phyloP scores from a whole-genome alignment of 768 basidiomycete species.

The Sporobolomyces phaffii region DNA sequence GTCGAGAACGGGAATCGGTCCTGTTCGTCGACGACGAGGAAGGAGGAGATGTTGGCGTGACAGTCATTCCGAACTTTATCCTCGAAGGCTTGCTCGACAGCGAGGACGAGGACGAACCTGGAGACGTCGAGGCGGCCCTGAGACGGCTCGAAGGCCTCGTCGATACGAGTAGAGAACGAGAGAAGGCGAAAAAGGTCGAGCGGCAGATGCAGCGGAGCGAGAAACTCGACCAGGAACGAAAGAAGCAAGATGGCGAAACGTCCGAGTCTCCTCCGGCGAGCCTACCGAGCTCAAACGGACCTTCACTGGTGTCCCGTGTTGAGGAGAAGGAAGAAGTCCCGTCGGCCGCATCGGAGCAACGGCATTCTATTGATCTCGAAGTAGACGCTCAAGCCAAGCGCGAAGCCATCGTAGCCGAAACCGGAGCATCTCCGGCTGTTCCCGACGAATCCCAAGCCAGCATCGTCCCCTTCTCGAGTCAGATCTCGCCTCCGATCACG shows the following conservation, averaged over 20 bases:
- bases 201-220: slow-evolving; percentile 38
- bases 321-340: neutral
- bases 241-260: neutral
- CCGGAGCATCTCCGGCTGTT: no score
- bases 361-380: no score
- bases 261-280: neutral
- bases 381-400: no score
- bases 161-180: slow-evolving; percentile 58
- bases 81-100: slow-evolving; percentile 47
- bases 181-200: slow-evolving; percentile 38
- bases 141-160: slow-evolving; percentile 77
- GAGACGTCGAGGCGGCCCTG: slow-evolving; percentile 77
- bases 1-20: slow-evolving; percentile 22
- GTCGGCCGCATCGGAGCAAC: no score
- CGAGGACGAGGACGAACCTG: slow-evolving; percentile 59
- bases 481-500: neutral
- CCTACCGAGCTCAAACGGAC: neutral
- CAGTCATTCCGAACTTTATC: slow-evolving; percentile 56
- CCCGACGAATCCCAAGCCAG: no score
- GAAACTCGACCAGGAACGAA: slow-evolving; percentile 3
- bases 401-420: no score
- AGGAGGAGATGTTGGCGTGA: slow-evolving; percentile 2
- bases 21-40: slow-evolving; percentile 34
- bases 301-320: neutral
- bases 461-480: slow-evolving; percentile 5